phyloP scores from a whole-genome alignment of 176 grass and related monocot genomes.

The Cenchrus purpureus region DNA sequence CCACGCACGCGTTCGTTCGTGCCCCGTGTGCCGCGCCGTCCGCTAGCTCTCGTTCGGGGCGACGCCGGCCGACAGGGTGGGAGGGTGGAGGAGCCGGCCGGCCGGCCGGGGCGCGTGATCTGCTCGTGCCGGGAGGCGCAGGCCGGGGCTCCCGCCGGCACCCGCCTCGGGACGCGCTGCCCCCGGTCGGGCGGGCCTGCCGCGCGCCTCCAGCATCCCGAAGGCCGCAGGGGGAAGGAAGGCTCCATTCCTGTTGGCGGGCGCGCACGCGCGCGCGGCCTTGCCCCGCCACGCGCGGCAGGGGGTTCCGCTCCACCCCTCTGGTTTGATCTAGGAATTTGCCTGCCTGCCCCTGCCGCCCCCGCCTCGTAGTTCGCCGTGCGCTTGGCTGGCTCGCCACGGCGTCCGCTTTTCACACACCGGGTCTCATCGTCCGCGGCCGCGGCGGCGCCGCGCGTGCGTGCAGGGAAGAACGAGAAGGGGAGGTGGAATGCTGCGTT shows the following conservation, averaged over 20 bases:
- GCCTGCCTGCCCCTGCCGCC: background rate
- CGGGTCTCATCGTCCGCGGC: conserved; percentile 11
- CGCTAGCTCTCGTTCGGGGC: background rate
- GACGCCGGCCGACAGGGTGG: background rate
- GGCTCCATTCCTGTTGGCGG: background rate
- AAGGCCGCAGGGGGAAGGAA: background rate
- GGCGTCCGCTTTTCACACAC: conserved; percentile 43
- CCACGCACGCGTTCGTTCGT: background rate
- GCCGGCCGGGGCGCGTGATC: conserved; percentile 20
- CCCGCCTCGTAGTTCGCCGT: conserved; percentile 37
- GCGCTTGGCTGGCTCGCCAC: background rate
- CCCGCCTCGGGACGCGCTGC: conserved; percentile 40
- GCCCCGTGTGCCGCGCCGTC: conserved; percentile 5
- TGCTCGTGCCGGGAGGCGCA: conserved; percentile 44
- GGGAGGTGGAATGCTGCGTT: background rate
- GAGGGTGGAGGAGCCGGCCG: no score
- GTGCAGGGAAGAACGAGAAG: background rate
- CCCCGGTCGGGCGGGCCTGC: conserved; percentile 41
- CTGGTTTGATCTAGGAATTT: conserved; percentile 15
- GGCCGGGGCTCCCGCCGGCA: conserved; percentile 59
- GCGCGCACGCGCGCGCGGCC: background rate
- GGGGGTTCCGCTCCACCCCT: background rate
- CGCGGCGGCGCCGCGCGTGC: conserved; percentile 16
- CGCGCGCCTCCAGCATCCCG: background rate
- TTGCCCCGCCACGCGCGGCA: background rate